Evolutionary conservation across 2,329 filamentous ascomycete genomes (phyloP).

Genomic region (Zymoseptoria crescenta): DNA sequence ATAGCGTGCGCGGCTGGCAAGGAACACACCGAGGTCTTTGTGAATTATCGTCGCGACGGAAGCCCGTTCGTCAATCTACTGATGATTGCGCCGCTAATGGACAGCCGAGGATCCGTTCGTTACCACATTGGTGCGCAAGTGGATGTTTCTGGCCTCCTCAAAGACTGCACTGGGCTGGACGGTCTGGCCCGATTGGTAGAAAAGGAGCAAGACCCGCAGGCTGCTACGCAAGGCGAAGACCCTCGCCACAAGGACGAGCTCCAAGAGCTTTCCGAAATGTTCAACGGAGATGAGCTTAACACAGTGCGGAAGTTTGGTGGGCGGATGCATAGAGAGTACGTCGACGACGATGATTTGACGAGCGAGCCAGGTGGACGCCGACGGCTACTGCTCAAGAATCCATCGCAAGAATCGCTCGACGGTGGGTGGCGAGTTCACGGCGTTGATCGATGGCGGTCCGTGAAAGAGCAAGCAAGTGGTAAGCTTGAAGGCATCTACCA

Average conservation of each 20-base stretch:
- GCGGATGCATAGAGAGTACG: slow-evolving; percentile 50
- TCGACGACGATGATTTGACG: slow-evolving; percentile 42
- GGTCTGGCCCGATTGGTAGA: slow-evolving; percentile 41
- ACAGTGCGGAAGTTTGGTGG: slow-evolving; percentile 57
- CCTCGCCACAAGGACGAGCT: slow-evolving; percentile 53
- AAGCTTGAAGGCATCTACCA: slow-evolving; percentile 49
- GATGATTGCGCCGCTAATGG: slow-evolving; percentile 64
- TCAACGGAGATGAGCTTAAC: slow-evolving; percentile 59
- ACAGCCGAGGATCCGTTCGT: slow-evolving; percentile 57
- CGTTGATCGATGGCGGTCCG: slow-evolving; percentile 5
- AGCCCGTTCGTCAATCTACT: slow-evolving; percentile 71
- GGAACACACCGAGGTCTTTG: slow-evolving; percentile 64
- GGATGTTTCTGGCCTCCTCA: slow-evolving; percentile 61
- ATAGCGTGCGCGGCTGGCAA: slow-evolving; percentile 55
- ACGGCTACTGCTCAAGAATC: slow-evolving; percentile 44
- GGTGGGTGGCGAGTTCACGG: slow-evolving; percentile 10
- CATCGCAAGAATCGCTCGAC: slow-evolving; percentile 28
- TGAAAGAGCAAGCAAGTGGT: slow-evolving; percentile 29
- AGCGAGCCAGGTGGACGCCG: slow-evolving; percentile 31
- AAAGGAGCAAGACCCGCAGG: slow-evolving; percentile 25
- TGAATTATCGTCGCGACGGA: slow-evolving; percentile 69
- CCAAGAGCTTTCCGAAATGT: slow-evolving; percentile 59
- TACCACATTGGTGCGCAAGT: slow-evolving; percentile 69
- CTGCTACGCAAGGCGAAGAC: slow-evolving; percentile 27
- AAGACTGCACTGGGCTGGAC: slow-evolving; percentile 58